Base-by-base conservation (phyloP, 768 basidiomycete genomes). In the Tylopilus sp. region DNA sequence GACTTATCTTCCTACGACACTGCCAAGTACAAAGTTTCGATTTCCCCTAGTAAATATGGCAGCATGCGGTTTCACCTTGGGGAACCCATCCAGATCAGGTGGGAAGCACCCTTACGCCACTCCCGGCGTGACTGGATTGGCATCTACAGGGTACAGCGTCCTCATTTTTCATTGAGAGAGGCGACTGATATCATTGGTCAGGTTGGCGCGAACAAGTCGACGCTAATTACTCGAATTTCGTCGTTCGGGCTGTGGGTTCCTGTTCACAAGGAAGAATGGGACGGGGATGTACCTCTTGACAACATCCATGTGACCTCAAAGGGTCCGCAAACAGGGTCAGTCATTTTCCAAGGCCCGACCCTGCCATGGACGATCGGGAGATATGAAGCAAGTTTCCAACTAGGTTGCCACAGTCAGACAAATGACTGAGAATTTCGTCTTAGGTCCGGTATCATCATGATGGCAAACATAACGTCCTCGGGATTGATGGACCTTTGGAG, bases 91-190 rank as follows among this genome's bases (percentile, higher is more conserved):
- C 77, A 69, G 3, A 77, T 99, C 41, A 79, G 80, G 42, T 98
- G 95, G 95, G 81, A 83, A 57, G 95, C 91, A 1, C 95, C 95
- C 1, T 70, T 74, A 31, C 79, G 82, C 48, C 95, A 98, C 64
- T 95, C 94, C 12, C 79, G 90, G 12, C 83, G 84, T 59, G 97
- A 99, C 67, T 98, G 97, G 97, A 88, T 99, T 61, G 97, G 95
- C 13, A 81, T 98, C 22, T 93, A 93, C 65, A 78, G 86, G 65
- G 90, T 90, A 59, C 36, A 58, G 13, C 74, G 42, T 44, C 43
- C 2, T 38, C 35, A 7, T 50, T 31, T 23, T 45, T 23, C 20
- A 18, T 41, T 35, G 18, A 21, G 23, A 18, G 18, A 12, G 6
- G 31, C 23, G 35, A 55, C 26, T 49, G 33, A 59, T 40, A 25